phyloP scores from a whole-genome alignment of 148 eudicot genomes.

The Amaranthus hypochondriacus region DNA sequence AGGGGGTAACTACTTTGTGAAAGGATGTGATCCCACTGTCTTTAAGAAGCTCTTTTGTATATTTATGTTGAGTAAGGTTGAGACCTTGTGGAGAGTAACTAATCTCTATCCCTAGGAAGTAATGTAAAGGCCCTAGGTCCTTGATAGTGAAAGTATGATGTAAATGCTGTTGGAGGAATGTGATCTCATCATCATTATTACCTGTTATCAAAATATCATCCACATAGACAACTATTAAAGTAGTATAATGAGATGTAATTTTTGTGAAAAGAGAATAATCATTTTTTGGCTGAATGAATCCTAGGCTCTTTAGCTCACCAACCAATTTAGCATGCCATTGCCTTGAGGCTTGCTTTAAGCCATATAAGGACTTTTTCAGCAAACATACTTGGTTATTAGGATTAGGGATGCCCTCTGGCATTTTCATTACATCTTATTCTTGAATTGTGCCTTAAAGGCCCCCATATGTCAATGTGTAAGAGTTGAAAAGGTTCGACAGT shows the following conservation, averaged over 20 bases:
- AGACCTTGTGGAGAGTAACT: not conserved
- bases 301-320: not conserved
- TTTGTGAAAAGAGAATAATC: not conserved
- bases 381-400: not conserved
- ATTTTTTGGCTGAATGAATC: not conserved
- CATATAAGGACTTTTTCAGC: not conserved
- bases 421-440: not conserved
- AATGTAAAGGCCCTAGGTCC: not conserved
- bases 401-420: not conserved
- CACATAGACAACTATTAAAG: not conserved
- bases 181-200: not conserved
- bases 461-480: too few relatives aligned
- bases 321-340: not conserved
- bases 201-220: conserved; percentile 8
- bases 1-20: not conserved
- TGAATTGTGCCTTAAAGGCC: too few relatives aligned
- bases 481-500: too few relatives aligned
- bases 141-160: not conserved
- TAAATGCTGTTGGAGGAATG: not conserved
- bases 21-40: not conserved
- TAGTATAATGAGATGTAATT: too few relatives aligned
- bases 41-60: not conserved
- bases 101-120: not conserved
- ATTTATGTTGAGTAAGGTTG: not conserved
- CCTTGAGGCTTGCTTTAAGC: not conserved